Percentiles rank a stretch among this genome's conserved stretches.
Conservation (phyloP, 257 asterid genomes). For the Solanum virginianum region DNA sequence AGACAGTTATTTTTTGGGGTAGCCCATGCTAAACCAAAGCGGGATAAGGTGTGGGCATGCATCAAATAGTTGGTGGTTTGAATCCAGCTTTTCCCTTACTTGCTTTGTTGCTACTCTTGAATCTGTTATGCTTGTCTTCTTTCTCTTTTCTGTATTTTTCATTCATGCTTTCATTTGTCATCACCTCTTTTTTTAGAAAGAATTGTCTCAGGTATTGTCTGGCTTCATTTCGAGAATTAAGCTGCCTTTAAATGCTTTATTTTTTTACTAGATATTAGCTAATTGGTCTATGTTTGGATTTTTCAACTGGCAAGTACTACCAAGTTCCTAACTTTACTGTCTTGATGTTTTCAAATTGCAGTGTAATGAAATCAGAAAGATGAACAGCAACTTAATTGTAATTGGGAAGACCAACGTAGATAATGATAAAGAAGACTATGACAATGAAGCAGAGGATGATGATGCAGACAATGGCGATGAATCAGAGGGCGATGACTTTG, state of each 20-base stretch:
- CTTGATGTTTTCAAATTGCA: slow-evolving; percentile 1
- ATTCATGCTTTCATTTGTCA: neutral
- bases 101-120: neutral
- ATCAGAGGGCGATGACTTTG: slow-evolving; percentile 90
- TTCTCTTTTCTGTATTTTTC: neutral
- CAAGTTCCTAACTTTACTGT: neutral
- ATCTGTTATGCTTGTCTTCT: neutral
- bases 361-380: slow-evolving; percentile 76
- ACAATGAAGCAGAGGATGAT: slow-evolving; percentile 86
- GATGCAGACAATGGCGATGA: slow-evolving; percentile 88
- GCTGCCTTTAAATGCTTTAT: neutral
- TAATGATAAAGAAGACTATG: slow-evolving; percentile 71
- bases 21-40: neutral
- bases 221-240: neutral
- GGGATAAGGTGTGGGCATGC: neutral
- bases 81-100: neutral
- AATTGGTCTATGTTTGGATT: neutral
- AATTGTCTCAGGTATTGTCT: neutral
- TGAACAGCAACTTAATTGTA: slow-evolving; percentile 39
- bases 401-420: slow-evolving; percentile 65
- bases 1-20: neutral
- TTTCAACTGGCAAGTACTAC: neutral
- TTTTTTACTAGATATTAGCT: neutral
- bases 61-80: neutral
- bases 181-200: neutral